Conservation (phyloP, 495 filamentous ascomycete genomes). For the Xeromyces bisporus region DNA sequence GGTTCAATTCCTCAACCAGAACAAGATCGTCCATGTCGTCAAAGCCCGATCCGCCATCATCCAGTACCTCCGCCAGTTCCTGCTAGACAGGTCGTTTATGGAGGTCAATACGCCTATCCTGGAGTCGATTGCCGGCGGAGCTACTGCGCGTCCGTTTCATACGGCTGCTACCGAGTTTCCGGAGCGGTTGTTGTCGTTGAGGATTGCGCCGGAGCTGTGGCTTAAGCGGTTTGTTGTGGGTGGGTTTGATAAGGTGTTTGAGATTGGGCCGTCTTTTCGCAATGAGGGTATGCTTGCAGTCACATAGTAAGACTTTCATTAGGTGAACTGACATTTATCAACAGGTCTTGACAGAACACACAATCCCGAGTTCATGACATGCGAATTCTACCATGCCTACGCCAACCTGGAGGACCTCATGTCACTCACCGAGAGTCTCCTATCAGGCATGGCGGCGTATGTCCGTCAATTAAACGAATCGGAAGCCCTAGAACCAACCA, state of each 20-base stretch:
- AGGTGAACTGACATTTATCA: conserved; percentile 4
- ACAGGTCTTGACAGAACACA: conserved; percentile 69
- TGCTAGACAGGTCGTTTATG: conserved; percentile 52
- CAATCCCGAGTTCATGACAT: conserved; percentile 93
- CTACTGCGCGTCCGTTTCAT: conserved; percentile 68
- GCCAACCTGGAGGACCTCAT: conserved; percentile 65
- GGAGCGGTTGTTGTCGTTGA: conserved; percentile 48
- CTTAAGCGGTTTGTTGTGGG: conserved; percentile 83
- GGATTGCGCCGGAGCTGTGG: conserved; percentile 90
- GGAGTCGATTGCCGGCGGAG: conserved; percentile 58
- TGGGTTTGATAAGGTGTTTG: conserved; percentile 78
- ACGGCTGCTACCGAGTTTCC: conserved; percentile 57
- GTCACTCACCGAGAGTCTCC: conserved; percentile 48
- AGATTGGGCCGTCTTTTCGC: conserved; percentile 84
- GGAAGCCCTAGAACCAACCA: conserved; percentile 31
- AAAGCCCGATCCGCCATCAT: conserved; percentile 58
- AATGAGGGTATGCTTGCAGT: conserved; percentile 67
- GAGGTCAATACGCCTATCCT: conserved; percentile 87
- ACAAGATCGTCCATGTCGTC: conserved; percentile 44
- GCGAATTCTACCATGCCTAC: conserved; percentile 89
- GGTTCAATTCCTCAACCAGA: conserved; percentile 66
- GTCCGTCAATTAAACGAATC: conserved; percentile 32
- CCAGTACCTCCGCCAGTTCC: conserved; percentile 53
- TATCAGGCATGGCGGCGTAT: conserved; percentile 39
- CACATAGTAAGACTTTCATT: background rate